Conservation (phyloP, 441 rosid genomes). For the Arabidopsis hybrid region DNA sequence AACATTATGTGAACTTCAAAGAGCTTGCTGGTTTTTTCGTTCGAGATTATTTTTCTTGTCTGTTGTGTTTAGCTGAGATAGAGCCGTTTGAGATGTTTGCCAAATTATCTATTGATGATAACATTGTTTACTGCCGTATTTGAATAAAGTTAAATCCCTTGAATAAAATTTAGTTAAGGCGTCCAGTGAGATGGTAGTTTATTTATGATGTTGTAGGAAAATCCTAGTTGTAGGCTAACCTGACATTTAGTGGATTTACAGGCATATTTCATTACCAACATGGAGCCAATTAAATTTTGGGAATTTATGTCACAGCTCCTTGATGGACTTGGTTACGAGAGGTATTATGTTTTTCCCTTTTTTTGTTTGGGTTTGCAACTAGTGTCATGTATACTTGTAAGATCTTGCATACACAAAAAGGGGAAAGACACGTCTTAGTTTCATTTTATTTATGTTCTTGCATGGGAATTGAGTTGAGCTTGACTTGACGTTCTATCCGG, state of each 20-base stretch:
- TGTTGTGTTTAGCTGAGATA: constrained; percentile 8
- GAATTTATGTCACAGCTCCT: constrained; percentile 77
- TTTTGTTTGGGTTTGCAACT: constrained; percentile 3
- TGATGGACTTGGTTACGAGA: constrained; percentile 94
- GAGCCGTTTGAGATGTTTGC: constrained; percentile 1
- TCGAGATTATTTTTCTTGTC: neutral
- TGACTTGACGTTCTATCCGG: neutral
- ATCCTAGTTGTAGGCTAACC: constrained; percentile 8
- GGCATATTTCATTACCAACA: constrained; percentile 94
- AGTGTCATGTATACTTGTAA: neutral
- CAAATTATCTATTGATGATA: neutral
- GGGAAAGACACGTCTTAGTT: constrained; percentile 12
- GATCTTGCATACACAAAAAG: constrained; percentile 16
- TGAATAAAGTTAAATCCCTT: neutral
- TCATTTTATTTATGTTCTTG: constrained; percentile 12
- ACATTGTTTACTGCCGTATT: neutral
- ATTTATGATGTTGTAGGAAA: neutral
- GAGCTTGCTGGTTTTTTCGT: constrained; percentile 4
- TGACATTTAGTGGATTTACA: constrained; percentile 47
- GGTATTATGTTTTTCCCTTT: constrained; percentile 47
- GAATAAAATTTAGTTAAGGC: neutral
- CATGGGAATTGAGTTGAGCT: constrained; percentile 25
- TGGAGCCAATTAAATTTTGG: constrained; percentile 96
- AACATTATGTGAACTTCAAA: constrained; percentile 17
- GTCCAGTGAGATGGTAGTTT: neutral